Base-by-base conservation (phyloP, 2,329 filamentous ascomycete genomes). In the Fusarium concolor region DNA sequence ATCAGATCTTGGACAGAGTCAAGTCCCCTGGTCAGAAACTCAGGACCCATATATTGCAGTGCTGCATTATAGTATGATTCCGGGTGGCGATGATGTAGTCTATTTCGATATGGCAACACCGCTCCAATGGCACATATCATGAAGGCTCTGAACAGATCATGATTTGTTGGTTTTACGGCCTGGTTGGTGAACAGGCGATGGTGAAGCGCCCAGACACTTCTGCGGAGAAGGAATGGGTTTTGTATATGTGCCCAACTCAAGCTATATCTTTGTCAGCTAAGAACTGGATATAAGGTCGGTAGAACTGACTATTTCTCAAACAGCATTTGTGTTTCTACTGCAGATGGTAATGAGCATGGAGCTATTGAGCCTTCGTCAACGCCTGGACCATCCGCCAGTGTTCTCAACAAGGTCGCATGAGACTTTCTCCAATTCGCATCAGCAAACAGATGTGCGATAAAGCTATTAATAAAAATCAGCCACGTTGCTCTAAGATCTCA, bases 1-100 rank as follows among this genome's bases (percentile, higher is more conserved):
- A 72, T 20, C 0, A 72, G 28, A n/a, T 71, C 63, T 8, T 72
- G 67, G 0, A 71, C 61, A 5, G 70, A 62, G 2, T 72, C 67
- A 0, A 72, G 12, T 0, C 67, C 61, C 22, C 68, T 43, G 0
- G 65, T 68, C 0, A 70, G 4, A 8, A 67, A 47, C 15, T 61
- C 44, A 0, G 38, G 6, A 0, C 46, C 63, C 0, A 70, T 31
- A 7, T 60, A 55, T 0, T 62, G 47, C 5, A 70, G 17, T 2
- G 60, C 68, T 5, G 64, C 53, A 18, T 70, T 67, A 2, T 62
- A 68, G 6, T 71, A 71, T 12, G 67, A 67, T 31, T 52, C 62
- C 2, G 68, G 68, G 9, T 71, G 67, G 0, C 58, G 50, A 2
- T 43, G 14, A 7, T 61, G 62, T 1, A 68, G 10, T 2, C 62